phyloP scores from a whole-genome alignment of 1,139 yeast genomes.

The Debaryomyces coudertii region DNA sequence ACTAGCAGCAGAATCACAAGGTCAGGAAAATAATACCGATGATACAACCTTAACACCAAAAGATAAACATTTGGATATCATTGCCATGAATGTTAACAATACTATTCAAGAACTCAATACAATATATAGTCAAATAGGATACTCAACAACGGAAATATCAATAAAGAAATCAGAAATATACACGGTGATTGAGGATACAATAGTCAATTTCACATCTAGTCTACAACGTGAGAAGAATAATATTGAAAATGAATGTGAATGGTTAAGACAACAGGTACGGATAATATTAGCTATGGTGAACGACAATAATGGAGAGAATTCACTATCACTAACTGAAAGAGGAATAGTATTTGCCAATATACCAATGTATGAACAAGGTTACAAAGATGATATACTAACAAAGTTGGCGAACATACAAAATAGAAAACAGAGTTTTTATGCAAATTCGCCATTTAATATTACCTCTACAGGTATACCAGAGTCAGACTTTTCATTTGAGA shows the following conservation, averaged over 20 bases:
- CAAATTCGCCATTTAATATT: conserved; percentile 33
- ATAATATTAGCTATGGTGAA: conserved; percentile 46
- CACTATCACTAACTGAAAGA: conserved; percentile 28
- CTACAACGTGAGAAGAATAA: conserved; percentile 42
- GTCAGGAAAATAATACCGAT: not conserved
- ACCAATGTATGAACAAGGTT: conserved; percentile 35
- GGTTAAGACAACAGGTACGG: conserved; percentile 49
- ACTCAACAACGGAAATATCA: conserved; percentile 36
- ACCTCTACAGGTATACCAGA: conserved; percentile 14
- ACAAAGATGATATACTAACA: conserved; percentile 31
- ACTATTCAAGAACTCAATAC: conserved; percentile 38
- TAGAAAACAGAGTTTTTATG: conserved; percentile 27
- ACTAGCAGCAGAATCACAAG: conserved; percentile 9
- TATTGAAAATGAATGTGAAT: conserved; percentile 50
- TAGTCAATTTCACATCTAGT: conserved; percentile 34
- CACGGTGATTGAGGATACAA: conserved; percentile 43
- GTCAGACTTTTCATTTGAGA: conserved; percentile 27
- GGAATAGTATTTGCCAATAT: conserved; percentile 39
- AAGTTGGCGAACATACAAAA: conserved; percentile 24
- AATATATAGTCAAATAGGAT: conserved; percentile 45
- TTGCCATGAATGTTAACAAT: conserved; percentile 34
- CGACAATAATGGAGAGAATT: conserved; percentile 36
- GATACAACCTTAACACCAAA: conserved; percentile 4
- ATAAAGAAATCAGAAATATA: conserved; percentile 44
- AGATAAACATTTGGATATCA: conserved; percentile 26